These are phyloP conservation scores for Taxillus chinensis DNA, from an alignment of 164 flowering plant genomes.

Conservation along the genomic window DNA sequence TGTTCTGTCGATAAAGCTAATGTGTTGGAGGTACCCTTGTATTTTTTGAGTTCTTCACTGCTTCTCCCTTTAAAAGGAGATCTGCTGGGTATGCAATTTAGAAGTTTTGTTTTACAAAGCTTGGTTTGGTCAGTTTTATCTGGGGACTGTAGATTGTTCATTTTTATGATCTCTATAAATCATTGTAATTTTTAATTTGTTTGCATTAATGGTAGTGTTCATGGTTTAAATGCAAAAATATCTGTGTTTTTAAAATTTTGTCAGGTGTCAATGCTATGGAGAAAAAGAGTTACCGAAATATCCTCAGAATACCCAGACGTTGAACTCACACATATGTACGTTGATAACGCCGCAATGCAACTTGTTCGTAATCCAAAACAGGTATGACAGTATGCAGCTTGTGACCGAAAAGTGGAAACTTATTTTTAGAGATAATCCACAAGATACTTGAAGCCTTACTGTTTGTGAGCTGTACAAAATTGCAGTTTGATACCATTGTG, in stretches of 20 bases:
- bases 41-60: background rate
- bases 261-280: slow-evolving; percentile 96
- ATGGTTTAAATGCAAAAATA: background rate
- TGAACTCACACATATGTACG: slow-evolving; percentile 96
- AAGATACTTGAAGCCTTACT: background rate
- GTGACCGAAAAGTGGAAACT: no score
- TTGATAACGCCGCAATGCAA: slow-evolving; percentile 99
- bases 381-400: slow-evolving; percentile 25
- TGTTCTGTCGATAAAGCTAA: slow-evolving; percentile 99
- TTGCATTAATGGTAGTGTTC: no score
- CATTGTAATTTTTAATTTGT: no score
- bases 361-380: slow-evolving; percentile 93
- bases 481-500: slow-evolving; percentile 95
- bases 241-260: slow-evolving; percentile 8
- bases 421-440: no score
- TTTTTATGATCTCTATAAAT: no score
- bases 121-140: background rate
- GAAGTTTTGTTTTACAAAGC: background rate
- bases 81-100: background rate
- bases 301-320: slow-evolving; percentile 86
- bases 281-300: slow-evolving; percentile 60
- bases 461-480: background rate
- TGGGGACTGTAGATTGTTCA: no score
- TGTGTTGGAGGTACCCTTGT: slow-evolving; percentile 82
- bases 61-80: background rate